A percentile compares a stretch with the other conserved stretches of the same genome.
phyloP scores from a whole-genome alignment of 2,329 filamentous ascomycete genomes.

The Colletotrichum acutatum region DNA sequence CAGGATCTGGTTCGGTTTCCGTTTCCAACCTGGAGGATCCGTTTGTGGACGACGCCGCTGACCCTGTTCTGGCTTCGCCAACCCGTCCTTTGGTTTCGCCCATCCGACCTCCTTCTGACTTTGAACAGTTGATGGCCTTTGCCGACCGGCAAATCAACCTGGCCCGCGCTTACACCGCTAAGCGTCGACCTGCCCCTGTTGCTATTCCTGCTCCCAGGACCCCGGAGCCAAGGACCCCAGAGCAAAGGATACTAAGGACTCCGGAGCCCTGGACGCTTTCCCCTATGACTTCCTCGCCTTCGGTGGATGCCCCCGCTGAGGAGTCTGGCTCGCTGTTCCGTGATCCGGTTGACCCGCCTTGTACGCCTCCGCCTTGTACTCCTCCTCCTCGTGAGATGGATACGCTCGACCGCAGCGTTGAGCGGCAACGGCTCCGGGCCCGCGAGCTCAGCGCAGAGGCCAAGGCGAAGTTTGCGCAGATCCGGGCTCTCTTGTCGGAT shows the following conservation, averaged over 20 bases:
- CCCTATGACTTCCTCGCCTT: background rate
- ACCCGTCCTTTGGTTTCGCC: background rate
- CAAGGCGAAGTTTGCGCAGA: slow-evolving; percentile 2
- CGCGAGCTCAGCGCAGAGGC: background rate
- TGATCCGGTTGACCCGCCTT: background rate
- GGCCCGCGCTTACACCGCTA: slow-evolving; percentile 1
- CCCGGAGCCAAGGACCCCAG: background rate
- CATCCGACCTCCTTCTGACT: background rate
- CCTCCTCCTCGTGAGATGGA: background rate
- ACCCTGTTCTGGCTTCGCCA: background rate
- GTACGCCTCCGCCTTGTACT: slow-evolving; percentile 1
- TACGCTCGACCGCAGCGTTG: slow-evolving; percentile 14
- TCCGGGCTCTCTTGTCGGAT: background rate
- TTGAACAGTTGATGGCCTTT: slow-evolving; percentile 13
- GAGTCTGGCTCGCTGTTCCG: background rate
- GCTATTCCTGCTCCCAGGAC: background rate
- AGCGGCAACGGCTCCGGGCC: slow-evolving; percentile 1
- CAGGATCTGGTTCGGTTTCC: background rate
- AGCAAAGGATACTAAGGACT: background rate
- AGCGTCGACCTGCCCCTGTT: background rate
- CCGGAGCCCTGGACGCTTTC: background rate
- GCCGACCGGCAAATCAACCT: background rate
- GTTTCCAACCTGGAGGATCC: background rate
- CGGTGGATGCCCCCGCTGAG: background rate
- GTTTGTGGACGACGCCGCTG: background rate